Evolutionary conservation across 108 stramenopile species (phyloP).

Genomic region (Cyclotella atomus): DNA sequence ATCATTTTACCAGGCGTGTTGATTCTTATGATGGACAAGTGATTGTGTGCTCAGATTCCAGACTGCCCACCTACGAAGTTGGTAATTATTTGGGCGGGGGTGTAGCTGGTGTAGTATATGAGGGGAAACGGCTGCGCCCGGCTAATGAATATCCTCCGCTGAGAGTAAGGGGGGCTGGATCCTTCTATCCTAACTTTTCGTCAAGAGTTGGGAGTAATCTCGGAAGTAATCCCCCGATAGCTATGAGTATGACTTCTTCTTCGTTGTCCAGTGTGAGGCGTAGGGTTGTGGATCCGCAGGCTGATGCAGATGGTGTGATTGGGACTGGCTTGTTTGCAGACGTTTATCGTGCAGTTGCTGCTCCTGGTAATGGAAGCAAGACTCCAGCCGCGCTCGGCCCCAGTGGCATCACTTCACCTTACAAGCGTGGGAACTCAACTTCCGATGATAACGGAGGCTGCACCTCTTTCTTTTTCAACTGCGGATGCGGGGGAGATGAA

Average conservation of each 20-base stretch:
- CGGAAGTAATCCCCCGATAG: constrained; percentile 12
- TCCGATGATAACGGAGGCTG: constrained; percentile 9
- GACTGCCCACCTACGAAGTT: constrained; percentile 72
- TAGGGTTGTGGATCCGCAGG: not conserved
- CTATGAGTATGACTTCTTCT: constrained; percentile 34
- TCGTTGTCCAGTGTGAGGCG: constrained; percentile 30
- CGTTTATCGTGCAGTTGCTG: constrained; percentile 29
- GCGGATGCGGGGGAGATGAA: constrained; percentile 13
- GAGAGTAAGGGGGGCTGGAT: constrained; percentile 52
- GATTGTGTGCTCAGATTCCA: constrained; percentile 65
- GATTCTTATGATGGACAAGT: constrained; percentile 84
- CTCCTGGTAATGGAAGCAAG: not conserved
- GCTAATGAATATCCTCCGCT: constrained; percentile 72
- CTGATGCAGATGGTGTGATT: constrained; percentile 6
- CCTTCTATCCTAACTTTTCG: constrained; percentile 31
- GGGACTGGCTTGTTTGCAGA: constrained; percentile 41
- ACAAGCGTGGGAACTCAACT: not conserved
- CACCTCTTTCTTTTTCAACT: constrained; percentile 29
- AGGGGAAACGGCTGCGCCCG: constrained; percentile 79
- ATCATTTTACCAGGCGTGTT: constrained; percentile 61
- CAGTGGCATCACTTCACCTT: not conserved
- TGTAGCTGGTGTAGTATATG: constrained; percentile 89
- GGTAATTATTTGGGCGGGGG: constrained; percentile 89
- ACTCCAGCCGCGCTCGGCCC: constrained; percentile 4
- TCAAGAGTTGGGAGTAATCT: no score